Evolutionary conservation across 2,329 filamentous ascomycete genomes (phyloP).

Genomic region (Epichloe gansuensis): DNA sequence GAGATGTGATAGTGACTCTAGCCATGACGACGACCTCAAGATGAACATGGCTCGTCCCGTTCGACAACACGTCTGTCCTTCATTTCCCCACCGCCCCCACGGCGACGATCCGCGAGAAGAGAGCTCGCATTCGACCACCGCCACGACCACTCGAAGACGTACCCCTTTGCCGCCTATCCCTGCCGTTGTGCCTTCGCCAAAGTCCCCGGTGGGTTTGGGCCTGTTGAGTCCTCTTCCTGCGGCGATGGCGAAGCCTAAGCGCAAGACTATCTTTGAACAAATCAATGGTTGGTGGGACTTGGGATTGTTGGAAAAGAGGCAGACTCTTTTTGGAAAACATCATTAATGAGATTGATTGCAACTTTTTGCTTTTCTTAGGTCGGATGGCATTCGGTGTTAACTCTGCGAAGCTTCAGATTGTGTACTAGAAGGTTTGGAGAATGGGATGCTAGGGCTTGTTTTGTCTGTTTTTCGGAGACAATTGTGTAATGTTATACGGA

Average conservation of each 20-base stretch:
- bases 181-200: constrained; percentile 7
- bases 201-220: constrained; percentile 1
- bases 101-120: constrained; percentile 18
- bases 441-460: not conserved
- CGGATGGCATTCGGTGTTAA: not conserved
- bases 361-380: not conserved
- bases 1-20: constrained; percentile 21
- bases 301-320: constrained; percentile 33
- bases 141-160: constrained; percentile 18
- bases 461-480: not conserved
- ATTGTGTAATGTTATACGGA: not conserved
- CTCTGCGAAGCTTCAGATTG: not conserved
- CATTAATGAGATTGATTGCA: not conserved
- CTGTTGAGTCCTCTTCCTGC: constrained; percentile 6
- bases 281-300: constrained; percentile 46
- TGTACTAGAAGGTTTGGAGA: not conserved
- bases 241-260: constrained; percentile 20
- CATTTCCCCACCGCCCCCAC: constrained; percentile 22
- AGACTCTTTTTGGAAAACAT: constrained; percentile 19
- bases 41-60: constrained; percentile 11
- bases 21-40: constrained; percentile 18
- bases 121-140: constrained; percentile 10
- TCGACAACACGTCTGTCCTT: constrained; percentile 12
- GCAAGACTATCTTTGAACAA: constrained; percentile 34
- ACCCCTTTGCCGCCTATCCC: constrained; percentile 16